Conservation (phyloP, 352 stramenopile genomes). For the Phytophthora rubi region DNA sequence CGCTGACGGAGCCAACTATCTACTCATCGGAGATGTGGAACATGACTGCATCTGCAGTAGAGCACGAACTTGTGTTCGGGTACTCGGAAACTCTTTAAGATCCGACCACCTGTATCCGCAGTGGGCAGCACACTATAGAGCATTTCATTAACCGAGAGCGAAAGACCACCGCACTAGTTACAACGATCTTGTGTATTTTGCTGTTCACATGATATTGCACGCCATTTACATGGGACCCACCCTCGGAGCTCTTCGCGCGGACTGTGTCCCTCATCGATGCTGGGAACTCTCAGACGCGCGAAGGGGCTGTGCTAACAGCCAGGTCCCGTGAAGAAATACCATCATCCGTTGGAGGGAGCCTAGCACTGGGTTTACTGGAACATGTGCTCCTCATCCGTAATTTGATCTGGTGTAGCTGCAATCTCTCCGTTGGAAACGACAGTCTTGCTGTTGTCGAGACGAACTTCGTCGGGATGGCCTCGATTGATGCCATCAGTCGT, state of each 20-base stretch:
- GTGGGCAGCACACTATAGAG: slow-evolving; percentile 41
- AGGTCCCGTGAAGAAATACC: slow-evolving; percentile 6
- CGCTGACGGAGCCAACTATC: slow-evolving; percentile 78
- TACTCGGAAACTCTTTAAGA: slow-evolving; percentile 51
- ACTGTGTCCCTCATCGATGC: slow-evolving; percentile 22
- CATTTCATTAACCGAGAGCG: slow-evolving; percentile 38
- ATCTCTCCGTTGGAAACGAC: slow-evolving; percentile 19
- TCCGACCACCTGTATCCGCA: slow-evolving; percentile 11
- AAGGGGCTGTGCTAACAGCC: slow-evolving; percentile 11
- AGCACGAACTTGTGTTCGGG: slow-evolving; percentile 50
- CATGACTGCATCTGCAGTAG: slow-evolving; percentile 57
- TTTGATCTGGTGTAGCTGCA: slow-evolving; percentile 17
- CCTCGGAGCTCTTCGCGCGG: slow-evolving; percentile 7
- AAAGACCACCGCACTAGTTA: slow-evolving; percentile 30
- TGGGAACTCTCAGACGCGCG: slow-evolving; percentile 14
- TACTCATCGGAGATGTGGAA: slow-evolving; percentile 88
- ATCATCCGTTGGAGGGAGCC: slow-evolving; percentile 1
- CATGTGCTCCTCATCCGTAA: slow-evolving; percentile 19
- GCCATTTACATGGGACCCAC: slow-evolving; percentile 14
- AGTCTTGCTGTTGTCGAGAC: slow-evolving; percentile 21
- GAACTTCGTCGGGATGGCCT: slow-evolving; percentile 2
- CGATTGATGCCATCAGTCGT: slow-evolving; percentile 8
- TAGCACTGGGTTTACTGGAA: slow-evolving; percentile 12
- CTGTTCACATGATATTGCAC: slow-evolving; percentile 38
- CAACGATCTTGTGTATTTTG: slow-evolving; percentile 17